Conservation (phyloP, 2,329 filamentous ascomycete species). For the Pseudocercospora cruenta region DNA sequence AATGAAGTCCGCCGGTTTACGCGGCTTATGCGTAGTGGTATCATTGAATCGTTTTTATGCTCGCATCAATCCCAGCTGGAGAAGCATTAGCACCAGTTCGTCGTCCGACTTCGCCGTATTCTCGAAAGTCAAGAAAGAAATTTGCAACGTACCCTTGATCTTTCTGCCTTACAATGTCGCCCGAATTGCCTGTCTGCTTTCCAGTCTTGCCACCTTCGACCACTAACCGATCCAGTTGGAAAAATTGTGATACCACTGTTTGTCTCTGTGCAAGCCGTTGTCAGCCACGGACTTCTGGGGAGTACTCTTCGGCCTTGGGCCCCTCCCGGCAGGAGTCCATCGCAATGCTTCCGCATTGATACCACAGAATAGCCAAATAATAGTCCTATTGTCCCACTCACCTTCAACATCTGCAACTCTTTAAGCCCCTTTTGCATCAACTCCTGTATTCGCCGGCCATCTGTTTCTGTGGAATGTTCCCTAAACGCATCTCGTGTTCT, state of each 20-base stretch:
- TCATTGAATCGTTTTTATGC: background rate
- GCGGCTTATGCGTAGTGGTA: constrained; percentile 4
- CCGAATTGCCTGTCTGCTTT: constrained; percentile 69
- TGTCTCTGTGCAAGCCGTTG: constrained; percentile 69
- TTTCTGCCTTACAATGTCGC: constrained; percentile 73
- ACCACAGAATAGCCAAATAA: background rate
- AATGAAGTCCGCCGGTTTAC: background rate
- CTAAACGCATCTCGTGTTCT: constrained; percentile 89
- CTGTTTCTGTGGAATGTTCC: constrained; percentile 73
- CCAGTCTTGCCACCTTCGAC: constrained; percentile 85
- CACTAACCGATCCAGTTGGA: constrained; percentile 86
- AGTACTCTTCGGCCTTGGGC: background rate
- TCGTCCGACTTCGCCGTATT: background rate
- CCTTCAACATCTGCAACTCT: constrained; percentile 89
- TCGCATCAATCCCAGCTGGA: constrained; percentile 20
- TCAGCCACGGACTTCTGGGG: constrained; percentile 40
- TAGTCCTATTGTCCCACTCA: constrained; percentile 48
- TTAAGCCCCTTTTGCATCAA: constrained; percentile 85
- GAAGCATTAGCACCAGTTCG: background rate
- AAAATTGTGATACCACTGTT: constrained; percentile 93
- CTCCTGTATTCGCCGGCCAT: constrained; percentile 79
- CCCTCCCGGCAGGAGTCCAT: background rate
- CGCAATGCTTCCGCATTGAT: background rate
- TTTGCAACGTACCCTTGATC: constrained; percentile 68
- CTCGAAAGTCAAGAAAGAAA: background rate